Conservation (phyloP, 345 rosid species). For the Streptanthus diversifolius region DNA sequence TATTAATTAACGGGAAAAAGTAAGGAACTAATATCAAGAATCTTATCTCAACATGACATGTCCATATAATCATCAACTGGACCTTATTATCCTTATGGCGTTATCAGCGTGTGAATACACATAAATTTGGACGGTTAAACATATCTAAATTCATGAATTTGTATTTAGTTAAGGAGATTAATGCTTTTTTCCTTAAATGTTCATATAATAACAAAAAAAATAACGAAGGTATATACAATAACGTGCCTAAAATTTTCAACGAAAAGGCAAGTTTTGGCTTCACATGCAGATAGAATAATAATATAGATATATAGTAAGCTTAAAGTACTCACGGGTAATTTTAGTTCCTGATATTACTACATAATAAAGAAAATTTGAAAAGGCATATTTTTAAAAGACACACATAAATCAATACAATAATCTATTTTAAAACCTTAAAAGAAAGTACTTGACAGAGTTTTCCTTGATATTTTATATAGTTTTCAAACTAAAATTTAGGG, state of each 20-base stretch:
- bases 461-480: too few species aligned
- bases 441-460: too few species aligned
- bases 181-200: not conserved
- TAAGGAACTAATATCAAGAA: not conserved
- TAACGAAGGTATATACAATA: not conserved
- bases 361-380: not conserved
- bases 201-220: not conserved
- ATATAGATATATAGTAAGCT: not conserved
- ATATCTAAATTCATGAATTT: not conserved
- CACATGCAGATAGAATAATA: slow-evolving; percentile 6
- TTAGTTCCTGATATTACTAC: not conserved
- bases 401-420: too few species aligned
- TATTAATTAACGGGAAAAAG: not conserved
- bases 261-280: slow-evolving; percentile 32
- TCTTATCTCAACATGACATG: slow-evolving; percentile 6
- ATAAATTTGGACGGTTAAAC: slow-evolving; percentile 6
- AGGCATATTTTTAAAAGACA: not conserved
- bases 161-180: not conserved
- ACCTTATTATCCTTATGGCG: not conserved
- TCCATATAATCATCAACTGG: not conserved
- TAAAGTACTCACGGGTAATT: not conserved
- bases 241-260: not conserved
- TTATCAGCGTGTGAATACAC: slow-evolving; percentile 21
- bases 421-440: too few species aligned
- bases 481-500: too few species aligned